phyloP scores from a whole-genome alignment of 257 asterid genomes.

The Solanum boliviense region DNA sequence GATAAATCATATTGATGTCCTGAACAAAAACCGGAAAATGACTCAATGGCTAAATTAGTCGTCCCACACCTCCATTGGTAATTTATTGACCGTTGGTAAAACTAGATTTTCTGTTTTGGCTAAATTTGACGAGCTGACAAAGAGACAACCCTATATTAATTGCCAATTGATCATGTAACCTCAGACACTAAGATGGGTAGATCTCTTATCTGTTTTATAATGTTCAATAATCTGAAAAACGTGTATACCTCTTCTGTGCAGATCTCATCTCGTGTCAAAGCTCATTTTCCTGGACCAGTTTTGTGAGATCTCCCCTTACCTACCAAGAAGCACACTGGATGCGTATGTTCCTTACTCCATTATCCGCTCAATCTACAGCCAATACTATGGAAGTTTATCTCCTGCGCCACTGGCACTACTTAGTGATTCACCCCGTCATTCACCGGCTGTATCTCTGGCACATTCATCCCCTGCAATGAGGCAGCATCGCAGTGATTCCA shows the following conservation, averaged over 20 bases:
- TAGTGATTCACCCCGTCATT: conserved; percentile 60
- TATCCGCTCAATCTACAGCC: conserved; percentile 83
- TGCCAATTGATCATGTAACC: neutral
- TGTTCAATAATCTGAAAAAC: neutral
- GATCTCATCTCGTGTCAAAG: conserved; percentile 78
- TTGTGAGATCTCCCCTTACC: conserved; percentile 72
- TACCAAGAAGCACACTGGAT: conserved; percentile 83
- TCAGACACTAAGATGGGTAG: neutral
- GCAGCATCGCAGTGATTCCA: conserved; percentile 44
- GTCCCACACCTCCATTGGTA: neutral
- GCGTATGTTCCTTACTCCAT: conserved; percentile 69
- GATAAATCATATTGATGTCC: neutral
- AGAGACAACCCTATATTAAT: neutral
- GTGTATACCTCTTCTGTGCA: conserved; percentile 9
- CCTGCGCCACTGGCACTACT: conserved; percentile 40
- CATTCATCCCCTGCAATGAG: conserved; percentile 71
- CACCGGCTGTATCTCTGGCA: conserved; percentile 61
- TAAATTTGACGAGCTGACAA: neutral
- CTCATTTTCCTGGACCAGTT: conserved; percentile 87
- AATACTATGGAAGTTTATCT: conserved; percentile 59
- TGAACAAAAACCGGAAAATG: neutral
- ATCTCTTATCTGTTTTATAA: neutral
- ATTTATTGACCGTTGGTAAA: neutral
- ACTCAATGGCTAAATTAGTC: neutral
- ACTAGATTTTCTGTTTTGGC: neutral